Evolutionary conservation across 108 stramenopile species (phyloP).

Genomic region (Nannochloropsis gaditana): DNA sequence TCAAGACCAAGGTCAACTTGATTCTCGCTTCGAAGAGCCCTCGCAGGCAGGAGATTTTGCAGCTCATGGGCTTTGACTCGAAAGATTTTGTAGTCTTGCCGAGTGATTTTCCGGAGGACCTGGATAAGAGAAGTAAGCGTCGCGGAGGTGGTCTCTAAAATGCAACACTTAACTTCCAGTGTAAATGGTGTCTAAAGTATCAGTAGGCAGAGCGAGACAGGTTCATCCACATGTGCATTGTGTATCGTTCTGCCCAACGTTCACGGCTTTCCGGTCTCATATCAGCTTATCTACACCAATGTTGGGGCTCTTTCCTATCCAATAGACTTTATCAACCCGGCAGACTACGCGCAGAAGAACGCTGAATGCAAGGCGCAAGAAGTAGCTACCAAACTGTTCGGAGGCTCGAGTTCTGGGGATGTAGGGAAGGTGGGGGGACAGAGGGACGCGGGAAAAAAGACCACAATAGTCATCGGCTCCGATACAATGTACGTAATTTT

Average conservation of each 20-base stretch:
- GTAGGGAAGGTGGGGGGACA: background rate
- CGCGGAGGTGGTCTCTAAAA: too few species aligned
- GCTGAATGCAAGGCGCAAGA: conserved; percentile 43
- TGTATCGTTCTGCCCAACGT: too few species aligned
- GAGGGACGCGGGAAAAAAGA: background rate
- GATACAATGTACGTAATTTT: conserved; percentile 54
- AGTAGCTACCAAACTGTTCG: background rate
- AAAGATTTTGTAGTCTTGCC: conserved; percentile 33
- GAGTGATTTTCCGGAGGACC: conserved; percentile 51
- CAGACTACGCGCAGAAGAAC: conserved; percentile 46
- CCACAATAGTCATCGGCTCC: conserved; percentile 49
- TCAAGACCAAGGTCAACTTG: conserved; percentile 23
- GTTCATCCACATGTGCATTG: too few species aligned
- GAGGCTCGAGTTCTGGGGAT: background rate
- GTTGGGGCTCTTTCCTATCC: background rate
- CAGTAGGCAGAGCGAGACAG: too few species aligned
- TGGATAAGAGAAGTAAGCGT: conserved; percentile 30
- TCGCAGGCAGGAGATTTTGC: conserved; percentile 38
- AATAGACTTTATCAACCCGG: conserved; percentile 33
- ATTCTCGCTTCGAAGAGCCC: conserved; percentile 45
- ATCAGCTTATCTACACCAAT: too few species aligned
- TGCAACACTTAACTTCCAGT: too few species aligned
- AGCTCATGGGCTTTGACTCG: conserved; percentile 34
- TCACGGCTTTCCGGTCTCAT: too few species aligned
- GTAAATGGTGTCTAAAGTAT: too few species aligned